Base-by-base conservation (phyloP, 176 grass and related monocot species). In the Rhynchospora tenuis region DNA sequence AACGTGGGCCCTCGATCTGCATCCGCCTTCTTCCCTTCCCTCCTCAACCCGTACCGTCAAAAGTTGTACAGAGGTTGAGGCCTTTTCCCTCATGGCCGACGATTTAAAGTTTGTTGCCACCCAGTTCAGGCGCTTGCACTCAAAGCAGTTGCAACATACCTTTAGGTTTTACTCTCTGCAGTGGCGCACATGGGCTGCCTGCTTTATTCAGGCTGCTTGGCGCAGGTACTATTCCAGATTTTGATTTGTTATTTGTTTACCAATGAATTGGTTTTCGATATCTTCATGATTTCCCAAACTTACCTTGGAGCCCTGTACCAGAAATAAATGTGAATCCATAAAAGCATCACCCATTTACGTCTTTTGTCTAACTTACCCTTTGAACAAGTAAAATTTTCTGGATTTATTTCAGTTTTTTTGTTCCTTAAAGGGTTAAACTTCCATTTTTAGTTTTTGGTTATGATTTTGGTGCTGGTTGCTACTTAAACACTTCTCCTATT, bases 121-220 rank as follows among this genome's bases (percentile, higher is more conserved):
- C 3, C 92, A 95, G 80, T 98, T 98, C 51, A 88, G 92, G 68
- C 89, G 91, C 60, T 86, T 98, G 44, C 95, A 98, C 71, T 93
- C 89, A 78, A 98, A 98, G 80, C 89, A 98, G 54, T 86, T 98
- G 51, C 89, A 67, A 33, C 89, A 98, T 72, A 90, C 96, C 4
- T 98, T 98, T 68, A 88, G 89, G 47, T 90, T 91, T 83, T 95
- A 99, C 29, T 99, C 96, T 47, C 96, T 90, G 27, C 93, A 99
- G 22, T 95, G 93, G 93, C 92, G 91, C 73, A 99, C 96, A n/a
- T 99, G 93, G 91, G 93, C 96, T 4, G 93, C 88, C 24, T 99
- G 92, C 78, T 99, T 99, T 79, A 92, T 99, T 89, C 96, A 95
- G 79, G 91, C 93, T 43, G 96, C 96, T 31, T 99, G 96, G 96